Base-by-base conservation (phyloP, 2,329 filamentous ascomycete species). In the Cladobotryum mycophilum region DNA sequence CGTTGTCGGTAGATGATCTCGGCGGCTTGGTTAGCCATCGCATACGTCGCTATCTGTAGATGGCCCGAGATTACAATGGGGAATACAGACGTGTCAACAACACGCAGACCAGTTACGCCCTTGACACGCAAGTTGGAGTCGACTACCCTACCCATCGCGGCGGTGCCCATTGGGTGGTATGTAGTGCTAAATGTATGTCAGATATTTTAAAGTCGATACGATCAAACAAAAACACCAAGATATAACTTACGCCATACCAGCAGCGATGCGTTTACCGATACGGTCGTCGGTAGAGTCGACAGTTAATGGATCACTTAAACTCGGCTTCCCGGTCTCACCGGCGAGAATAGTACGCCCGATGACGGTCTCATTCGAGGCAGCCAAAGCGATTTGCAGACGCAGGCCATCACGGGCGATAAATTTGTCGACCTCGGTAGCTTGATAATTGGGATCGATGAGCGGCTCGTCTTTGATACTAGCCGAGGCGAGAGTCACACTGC, bases 1-100 rank as follows among this genome's bases (percentile, higher is more conserved):
- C 25, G 25, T 30, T 30, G 25, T 30, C 25, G 6, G 25, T 30
- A 38, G 35, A 82, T 82, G 11, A 75, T 75, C 59, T 79, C 79
- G 2, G 78, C 77, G 1, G 80, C 79, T 64, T 82, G 82, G 64
- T 82, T 80, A 5, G 72, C 74, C 22, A 81, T 65, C 60, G 81
- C 79, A 56, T 79, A 81, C 0, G 74, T 74, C 1, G 78, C 71
- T 1, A 76, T 60, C 4, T 72, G 70, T 22, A 75, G 70, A 57
- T 77, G 81, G 7, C 45, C 53, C 1, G 55, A 50, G 12, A 67
- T 62, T 2, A 62, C 51, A 18, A 61, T 52, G 2, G 68, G 67
- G 17, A 71, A 62, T 7, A 71, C 61, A 9, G 64, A 70, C 11
- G 68, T 66, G 56, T 74, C 70, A 0, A 69, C 65, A 6, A 74